Evolutionary conservation across 2,329 filamentous ascomycete genomes (phyloP).

Genomic region (Hypoxylon sp.): DNA sequence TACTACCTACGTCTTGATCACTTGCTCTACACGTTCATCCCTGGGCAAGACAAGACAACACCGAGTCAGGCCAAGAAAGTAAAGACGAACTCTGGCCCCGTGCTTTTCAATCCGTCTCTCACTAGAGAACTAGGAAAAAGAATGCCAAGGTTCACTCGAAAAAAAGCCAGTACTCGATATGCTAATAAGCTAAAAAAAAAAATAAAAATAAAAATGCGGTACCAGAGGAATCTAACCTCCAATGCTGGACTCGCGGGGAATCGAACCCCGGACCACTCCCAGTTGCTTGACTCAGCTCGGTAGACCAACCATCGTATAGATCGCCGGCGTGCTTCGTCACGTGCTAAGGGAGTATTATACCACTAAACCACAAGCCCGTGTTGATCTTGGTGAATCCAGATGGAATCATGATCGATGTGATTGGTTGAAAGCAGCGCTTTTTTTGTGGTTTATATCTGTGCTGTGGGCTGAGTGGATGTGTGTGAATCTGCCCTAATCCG

Average conservation of each 20-base stretch:
- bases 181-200: slow-evolving; percentile 5
- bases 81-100: not conserved
- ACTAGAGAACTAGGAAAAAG: too few species aligned
- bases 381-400: not conserved
- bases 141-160: not conserved
- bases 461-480: not conserved
- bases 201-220: slow-evolving; percentile 19
- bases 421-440: not conserved
- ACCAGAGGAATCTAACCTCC: slow-evolving; percentile 44
- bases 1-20: not conserved
- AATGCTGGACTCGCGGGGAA: slow-evolving; percentile 62
- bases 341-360: slow-evolving; percentile 45
- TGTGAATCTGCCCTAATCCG: slow-evolving; percentile 9
- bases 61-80: not conserved
- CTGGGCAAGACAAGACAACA: not conserved
- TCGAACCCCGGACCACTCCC: slow-evolving; percentile 64
- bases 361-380: slow-evolving; percentile 43
- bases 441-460: not conserved
- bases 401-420: slow-evolving; percentile 2
- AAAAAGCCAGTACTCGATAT: not conserved
- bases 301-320: slow-evolving; percentile 7
- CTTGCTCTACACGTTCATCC: not conserved
- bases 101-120: not conserved
- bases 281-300: slow-evolving; percentile 36
- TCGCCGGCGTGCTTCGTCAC: not conserved